phyloP scores from a whole-genome alignment of 73 alveolate species.

The Tetrahymena elliotti region DNA sequence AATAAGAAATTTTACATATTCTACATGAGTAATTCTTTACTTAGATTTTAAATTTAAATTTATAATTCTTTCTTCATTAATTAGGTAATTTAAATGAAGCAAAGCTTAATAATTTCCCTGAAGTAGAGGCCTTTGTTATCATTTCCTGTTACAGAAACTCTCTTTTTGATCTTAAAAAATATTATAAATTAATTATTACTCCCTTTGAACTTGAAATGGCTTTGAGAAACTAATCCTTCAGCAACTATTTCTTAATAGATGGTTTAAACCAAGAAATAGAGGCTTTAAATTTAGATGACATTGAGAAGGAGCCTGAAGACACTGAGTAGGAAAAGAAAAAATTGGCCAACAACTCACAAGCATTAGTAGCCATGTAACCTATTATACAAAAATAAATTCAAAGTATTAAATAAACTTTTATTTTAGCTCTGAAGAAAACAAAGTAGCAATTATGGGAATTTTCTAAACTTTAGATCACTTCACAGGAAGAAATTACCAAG shows the following conservation, averaged over 20 bases:
- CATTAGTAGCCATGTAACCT: not conserved
- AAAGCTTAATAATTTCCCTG: constrained; percentile 31
- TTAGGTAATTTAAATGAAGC: constrained; percentile 25
- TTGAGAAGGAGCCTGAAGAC: not conserved
- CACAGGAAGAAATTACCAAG: not conserved
- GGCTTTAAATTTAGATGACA: not conserved
- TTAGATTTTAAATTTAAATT: not conserved
- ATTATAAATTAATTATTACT: constrained; percentile 20
- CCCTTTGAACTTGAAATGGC: constrained; percentile 33
- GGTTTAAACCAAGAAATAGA: not conserved
- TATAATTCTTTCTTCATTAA: not conserved
- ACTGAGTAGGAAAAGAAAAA: not conserved
- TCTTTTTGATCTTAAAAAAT: constrained; percentile 25
- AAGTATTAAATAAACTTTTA: too few species aligned
- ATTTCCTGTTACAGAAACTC: constrained; percentile 16
- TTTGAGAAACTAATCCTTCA: not conserved
- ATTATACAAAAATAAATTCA: too few species aligned
- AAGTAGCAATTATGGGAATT: not conserved
- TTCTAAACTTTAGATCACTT: not conserved
- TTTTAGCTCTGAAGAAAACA: not conserved
- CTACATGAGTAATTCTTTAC: constrained; percentile 9
- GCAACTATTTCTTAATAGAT: not conserved
- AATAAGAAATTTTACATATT: constrained; percentile 14
- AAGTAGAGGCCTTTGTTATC: constrained; percentile 30
- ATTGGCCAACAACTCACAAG: not conserved